A percentile compares a stretch with the other conserved stretches of the same genome.
Conservation (phyloP, 306 rosid species). For the Rubus parviflorus region DNA sequence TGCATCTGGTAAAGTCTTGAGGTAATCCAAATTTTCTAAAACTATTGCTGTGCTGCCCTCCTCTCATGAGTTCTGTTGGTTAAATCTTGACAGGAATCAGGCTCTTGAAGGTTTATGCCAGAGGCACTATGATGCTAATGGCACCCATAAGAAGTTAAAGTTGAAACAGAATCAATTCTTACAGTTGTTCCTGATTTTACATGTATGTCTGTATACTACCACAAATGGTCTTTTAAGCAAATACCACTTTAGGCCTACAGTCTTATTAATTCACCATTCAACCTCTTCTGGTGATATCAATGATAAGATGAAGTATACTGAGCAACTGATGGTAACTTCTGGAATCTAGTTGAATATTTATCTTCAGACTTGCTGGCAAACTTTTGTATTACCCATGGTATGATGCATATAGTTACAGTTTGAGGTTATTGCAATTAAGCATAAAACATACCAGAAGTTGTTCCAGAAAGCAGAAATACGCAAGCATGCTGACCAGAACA, state of each 20-base stretch:
- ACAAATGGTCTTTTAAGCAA: background rate
- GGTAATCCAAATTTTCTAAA: background rate
- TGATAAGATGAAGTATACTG: background rate
- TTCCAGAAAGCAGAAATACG: constrained; percentile 92
- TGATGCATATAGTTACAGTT: background rate
- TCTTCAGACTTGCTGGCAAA: background rate
- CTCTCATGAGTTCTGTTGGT: background rate
- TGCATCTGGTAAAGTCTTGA: constrained; percentile 6
- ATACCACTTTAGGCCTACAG: background rate
- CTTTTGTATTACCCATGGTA: background rate
- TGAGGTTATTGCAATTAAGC: background rate
- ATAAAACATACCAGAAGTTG: constrained; percentile 75
- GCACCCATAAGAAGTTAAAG: background rate
- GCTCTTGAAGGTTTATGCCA: background rate
- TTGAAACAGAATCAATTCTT: background rate
- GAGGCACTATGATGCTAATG: background rate
- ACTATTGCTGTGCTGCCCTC: background rate
- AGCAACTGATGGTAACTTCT: background rate
- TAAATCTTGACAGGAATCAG: background rate
- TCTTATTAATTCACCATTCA: background rate
- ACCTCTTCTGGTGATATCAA: background rate
- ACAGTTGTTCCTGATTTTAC: background rate
- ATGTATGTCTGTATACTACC: background rate
- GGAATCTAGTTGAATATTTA: background rate
- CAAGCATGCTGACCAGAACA: constrained; percentile 85